Evolutionary conservation across 2,329 filamentous ascomycete species (phyloP), one percentile per base, ranked within the genome.

Genomic region (Orbilia oligospora): DNA sequence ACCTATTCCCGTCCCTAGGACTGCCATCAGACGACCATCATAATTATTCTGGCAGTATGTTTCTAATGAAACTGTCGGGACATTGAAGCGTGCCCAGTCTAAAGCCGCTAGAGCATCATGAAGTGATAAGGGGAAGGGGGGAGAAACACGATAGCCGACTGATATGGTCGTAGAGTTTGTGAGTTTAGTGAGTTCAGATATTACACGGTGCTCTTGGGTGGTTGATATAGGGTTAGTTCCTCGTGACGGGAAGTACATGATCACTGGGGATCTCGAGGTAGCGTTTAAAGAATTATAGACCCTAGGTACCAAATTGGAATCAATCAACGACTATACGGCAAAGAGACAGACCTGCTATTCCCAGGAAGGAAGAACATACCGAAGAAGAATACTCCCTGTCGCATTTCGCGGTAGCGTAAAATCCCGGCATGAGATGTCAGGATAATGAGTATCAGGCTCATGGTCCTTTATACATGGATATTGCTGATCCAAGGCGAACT

Each of bases 21-120:
- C 49, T 1, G 70, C 76, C 10, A 79, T 51, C 12, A 75, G 56
- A n/a, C 76, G 76, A 14, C 71, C 63, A 20, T 73, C 22, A 10
- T 51, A 71, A 16, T 24, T 27, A 9, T 66, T 63, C 18, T 68
- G 22, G 41, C 64, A 61, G 22, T 71, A 73, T 16, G 27, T 27
- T 33, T 63, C 55, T 2, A 79, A 41, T 18, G 58, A 51, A 20
- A 79, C 64, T 5, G 58, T 66, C 20, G 48, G 64, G 27, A 75
- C 41, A 10, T 61, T 33, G 1, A 33, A 12, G 14, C 76, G 69
- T 10, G 36, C 76, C 76, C 76, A 79, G 58, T 79, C 76, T 8
- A 79, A 49, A 10, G 76, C 76, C 3, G 76, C 76, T 6, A 75
- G 20, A 5, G 55, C 64, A 67, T 79, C 76, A 20, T 79, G 76